Evolutionary conservation across 2,329 filamentous ascomycete species (phyloP).

Genomic region (Penicillium sp.): DNA sequence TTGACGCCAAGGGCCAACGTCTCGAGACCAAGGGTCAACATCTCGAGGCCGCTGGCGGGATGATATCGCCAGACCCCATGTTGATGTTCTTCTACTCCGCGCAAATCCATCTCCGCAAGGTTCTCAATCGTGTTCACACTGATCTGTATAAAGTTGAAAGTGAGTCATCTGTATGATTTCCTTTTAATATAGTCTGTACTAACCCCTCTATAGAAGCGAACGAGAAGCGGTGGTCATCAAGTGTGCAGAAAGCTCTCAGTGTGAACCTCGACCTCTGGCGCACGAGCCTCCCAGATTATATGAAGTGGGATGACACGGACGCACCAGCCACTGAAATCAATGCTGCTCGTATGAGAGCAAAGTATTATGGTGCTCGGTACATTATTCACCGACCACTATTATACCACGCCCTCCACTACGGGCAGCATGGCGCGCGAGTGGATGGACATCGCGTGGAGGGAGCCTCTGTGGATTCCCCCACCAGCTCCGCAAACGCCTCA

Average conservation of each 20-base stretch:
- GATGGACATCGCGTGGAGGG: background rate
- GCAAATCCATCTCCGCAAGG: constrained; percentile 62
- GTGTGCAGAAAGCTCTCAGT: constrained; percentile 44
- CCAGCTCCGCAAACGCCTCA: constrained; percentile 27
- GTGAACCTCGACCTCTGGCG: constrained; percentile 58
- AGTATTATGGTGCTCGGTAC: constrained; percentile 90
- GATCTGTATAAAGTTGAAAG: constrained; percentile 52
- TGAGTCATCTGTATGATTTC: background rate
- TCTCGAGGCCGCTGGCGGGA: constrained; percentile 28
- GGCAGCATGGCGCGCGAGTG: constrained; percentile 40
- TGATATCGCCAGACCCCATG: constrained; percentile 36
- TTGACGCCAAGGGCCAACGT: constrained; percentile 37
- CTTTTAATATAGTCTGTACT: background rate
- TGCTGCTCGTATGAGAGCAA: constrained; percentile 79
- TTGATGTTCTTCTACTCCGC: constrained; percentile 61
- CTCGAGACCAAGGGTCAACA: constrained; percentile 20
- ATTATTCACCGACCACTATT: constrained; percentile 84
- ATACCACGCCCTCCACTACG: constrained; percentile 58
- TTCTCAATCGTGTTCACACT: constrained; percentile 58
- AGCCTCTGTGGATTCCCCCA: constrained; percentile 33
- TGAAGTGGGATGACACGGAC: constrained; percentile 69
- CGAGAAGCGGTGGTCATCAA: constrained; percentile 38
- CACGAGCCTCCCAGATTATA: constrained; percentile 45
- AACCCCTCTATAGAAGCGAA: constrained; percentile 14
- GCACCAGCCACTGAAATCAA: constrained; percentile 75